Base-by-base conservation (phyloP, 441 rosid species). In the Syzygium malaccense region DNA sequence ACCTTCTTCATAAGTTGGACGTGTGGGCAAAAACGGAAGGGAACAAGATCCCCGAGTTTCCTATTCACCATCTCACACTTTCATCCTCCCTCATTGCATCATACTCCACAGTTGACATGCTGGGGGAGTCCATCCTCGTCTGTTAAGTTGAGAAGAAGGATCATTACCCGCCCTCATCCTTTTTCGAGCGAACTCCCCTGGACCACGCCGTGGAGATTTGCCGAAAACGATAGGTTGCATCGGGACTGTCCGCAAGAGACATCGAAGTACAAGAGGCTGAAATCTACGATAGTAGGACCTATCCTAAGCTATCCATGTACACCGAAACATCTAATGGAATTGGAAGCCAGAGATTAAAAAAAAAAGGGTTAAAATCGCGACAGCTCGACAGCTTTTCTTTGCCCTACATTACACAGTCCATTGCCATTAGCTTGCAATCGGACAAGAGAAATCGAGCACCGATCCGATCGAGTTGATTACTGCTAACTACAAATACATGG, bases 241-340 rank as follows among this genome's bases (percentile, higher is more conserved):
- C 68, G 14, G 32, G 68, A 28, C 68, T 8, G 6, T 6, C 68
- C 68, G 14, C 68, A 1, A 60, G 33, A 60, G 18, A 28, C 7
- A 64, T 64, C 37, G 3, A 62, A 14, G 37, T 1, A 45, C 48
- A 45, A 45, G 48, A 45, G 8, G 48, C 9, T 45, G 48, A 45
- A 45, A 45, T 45, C 48, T 45, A 45, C 48, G 48, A 45, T 45
- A 1, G 10, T 15, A 64, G 37, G 37, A 30, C 37, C 37, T 4
- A 30, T 7, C 37, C 3, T 18, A 6, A 17, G 6, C 11, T 3
- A 15, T 30, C 37, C 10, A 15, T 64, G 11, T 0, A 30, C 37
- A 28, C 6, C 6, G 33, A 60, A 60, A 60, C 19, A 17, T 28
- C 68, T 14, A 17, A 62, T 14, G 19, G 33, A 28, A 30, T 3